Conservation (phyloP, 2,329 filamentous ascomycete genomes). For the Alternaria novae-zelandiae region DNA sequence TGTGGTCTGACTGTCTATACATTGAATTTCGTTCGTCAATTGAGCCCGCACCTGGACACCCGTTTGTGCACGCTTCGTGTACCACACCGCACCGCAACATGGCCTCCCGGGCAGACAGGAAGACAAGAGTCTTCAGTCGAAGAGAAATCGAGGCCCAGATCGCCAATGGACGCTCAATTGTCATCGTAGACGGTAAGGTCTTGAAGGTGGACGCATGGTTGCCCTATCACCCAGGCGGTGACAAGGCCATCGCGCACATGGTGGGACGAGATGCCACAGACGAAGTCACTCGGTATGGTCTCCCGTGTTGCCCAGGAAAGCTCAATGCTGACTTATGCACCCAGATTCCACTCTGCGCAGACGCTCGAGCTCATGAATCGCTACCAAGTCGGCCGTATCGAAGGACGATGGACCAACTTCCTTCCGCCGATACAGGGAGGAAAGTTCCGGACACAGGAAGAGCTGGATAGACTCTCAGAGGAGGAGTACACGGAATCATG, state of each 20-base stretch:
- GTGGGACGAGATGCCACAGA: constrained; percentile 92
- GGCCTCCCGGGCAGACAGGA: constrained; percentile 43
- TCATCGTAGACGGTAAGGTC: constrained; percentile 82
- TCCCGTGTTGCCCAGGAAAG: background rate
- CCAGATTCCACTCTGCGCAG: constrained; percentile 80
- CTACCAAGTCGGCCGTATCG: constrained; percentile 82
- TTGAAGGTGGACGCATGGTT: constrained; percentile 90
- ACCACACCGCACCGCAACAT: constrained; percentile 20
- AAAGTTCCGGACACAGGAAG: constrained; percentile 66
- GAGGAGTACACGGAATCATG: constrained; percentile 31
- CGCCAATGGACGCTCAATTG: constrained; percentile 76
- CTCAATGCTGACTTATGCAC: constrained; percentile 8
- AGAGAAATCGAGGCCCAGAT: constrained; percentile 81
- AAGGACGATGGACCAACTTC: constrained; percentile 87
- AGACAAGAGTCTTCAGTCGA: constrained; percentile 62
- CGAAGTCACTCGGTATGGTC: constrained; percentile 83
- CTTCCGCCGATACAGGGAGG: constrained; percentile 91
- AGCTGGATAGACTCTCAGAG: constrained; percentile 45
- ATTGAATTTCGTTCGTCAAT: background rate
- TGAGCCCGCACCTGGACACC: background rate
- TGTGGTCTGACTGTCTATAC: constrained; percentile 9
- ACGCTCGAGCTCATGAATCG: constrained; percentile 77
- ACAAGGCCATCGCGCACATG: constrained; percentile 92
- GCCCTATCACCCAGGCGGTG: constrained; percentile 87
- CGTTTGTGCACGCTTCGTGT: background rate